phyloP scores from a whole-genome alignment of 768 basidiomycete genomes.

The Mycena leptocephala region DNA sequence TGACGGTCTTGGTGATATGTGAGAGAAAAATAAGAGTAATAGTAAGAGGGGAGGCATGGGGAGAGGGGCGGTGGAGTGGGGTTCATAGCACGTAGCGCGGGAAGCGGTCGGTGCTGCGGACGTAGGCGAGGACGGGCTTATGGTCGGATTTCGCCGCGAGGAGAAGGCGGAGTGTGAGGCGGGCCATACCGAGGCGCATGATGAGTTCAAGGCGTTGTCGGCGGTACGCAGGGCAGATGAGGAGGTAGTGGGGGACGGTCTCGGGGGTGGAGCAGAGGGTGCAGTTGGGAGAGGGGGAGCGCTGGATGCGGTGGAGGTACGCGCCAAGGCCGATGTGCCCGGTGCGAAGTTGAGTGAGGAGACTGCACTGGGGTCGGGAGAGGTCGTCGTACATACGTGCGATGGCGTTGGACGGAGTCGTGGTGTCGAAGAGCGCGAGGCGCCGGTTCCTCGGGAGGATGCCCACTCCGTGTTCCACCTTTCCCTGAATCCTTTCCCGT shows the following conservation, averaged over 20 bases:
- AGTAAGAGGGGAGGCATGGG: too few relatives aligned
- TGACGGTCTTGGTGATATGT: too few relatives aligned
- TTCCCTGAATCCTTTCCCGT: neutral
- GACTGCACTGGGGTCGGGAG: neutral
- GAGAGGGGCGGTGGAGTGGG: too few relatives aligned
- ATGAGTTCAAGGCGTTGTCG: too few relatives aligned
- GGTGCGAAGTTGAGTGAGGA: neutral
- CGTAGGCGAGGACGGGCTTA: neutral
- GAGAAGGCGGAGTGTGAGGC: neutral
- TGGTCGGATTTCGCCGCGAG: neutral
- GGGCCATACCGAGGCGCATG: neutral
- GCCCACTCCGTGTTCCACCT: neutral
- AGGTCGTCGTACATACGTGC: neutral
- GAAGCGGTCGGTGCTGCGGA: neutral
- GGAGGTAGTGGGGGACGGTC: neutral
- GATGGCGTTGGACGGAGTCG: neutral
- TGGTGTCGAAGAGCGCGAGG: neutral
- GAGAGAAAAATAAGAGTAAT: too few relatives aligned
- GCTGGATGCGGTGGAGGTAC: neutral
- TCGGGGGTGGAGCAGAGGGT: neutral
- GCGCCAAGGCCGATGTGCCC: neutral
- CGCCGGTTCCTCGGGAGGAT: neutral
- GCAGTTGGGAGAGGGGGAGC: neutral
- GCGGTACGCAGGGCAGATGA: too few relatives aligned
- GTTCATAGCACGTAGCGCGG: neutral